phyloP scores from a whole-genome alignment of 2,329 filamentous ascomycete species.

The Fonsecaea monophora region DNA sequence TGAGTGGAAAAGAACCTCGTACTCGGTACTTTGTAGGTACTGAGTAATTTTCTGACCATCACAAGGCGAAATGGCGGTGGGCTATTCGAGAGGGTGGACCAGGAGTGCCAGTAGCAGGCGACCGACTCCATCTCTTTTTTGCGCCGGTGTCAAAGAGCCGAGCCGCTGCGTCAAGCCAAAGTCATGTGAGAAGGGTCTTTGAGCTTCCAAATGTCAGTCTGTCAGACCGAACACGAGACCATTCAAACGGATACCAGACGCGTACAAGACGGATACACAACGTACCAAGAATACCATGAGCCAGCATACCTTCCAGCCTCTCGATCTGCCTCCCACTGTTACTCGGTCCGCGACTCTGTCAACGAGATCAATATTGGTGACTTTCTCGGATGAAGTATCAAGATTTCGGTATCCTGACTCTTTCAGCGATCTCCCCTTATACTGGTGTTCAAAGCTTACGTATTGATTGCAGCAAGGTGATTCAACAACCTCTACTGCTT shows the following conservation, averaged over 20 bases:
- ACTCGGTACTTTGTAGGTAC: too few species aligned
- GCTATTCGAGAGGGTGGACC: not conserved
- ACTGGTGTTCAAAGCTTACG: not conserved
- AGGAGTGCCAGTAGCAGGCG: not conserved
- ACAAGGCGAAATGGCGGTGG: constrained; percentile 2
- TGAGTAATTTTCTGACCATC: constrained; percentile 4
- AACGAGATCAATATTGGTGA: not conserved
- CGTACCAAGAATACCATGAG: not conserved
- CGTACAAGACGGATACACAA: not conserved
- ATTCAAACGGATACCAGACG: not conserved
- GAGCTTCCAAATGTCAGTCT: not conserved
- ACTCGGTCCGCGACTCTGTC: not conserved
- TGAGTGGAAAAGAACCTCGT: not conserved
- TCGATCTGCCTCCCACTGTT: not conserved
- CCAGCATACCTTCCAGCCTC: not conserved
- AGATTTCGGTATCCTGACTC: not conserved
- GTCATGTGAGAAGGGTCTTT: not conserved
- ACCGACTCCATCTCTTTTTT: constrained; percentile 1
- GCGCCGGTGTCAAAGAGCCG: too few species aligned
- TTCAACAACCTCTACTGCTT: not conserved
- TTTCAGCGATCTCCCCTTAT: not conserved
- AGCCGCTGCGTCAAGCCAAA: constrained; percentile 3
- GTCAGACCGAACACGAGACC: not conserved
- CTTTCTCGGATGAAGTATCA: not conserved
- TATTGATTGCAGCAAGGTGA: not conserved